phyloP scores from a whole-genome alignment of 805 yeast species.

The Pichia phayaonensis region DNA sequence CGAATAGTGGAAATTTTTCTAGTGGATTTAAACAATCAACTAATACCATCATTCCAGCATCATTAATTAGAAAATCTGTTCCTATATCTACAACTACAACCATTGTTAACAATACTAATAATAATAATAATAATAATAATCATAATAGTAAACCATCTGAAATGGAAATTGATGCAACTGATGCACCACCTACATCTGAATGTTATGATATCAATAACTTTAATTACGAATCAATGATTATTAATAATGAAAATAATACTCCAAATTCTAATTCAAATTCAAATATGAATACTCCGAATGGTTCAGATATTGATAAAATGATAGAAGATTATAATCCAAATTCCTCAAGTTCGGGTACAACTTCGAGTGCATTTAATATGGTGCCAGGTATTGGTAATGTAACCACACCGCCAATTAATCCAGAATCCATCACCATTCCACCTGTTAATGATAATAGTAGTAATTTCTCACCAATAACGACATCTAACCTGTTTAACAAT shows the following conservation, averaged over 20 bases:
- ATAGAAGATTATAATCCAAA: not conserved
- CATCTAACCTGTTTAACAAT: not conserved
- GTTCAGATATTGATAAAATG: not conserved
- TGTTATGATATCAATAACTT: not conserved
- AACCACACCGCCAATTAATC: not conserved
- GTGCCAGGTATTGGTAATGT: not conserved
- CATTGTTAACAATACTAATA: too few relatives aligned
- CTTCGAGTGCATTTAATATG: not conserved
- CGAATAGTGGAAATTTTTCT: not conserved
- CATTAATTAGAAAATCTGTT: not conserved
- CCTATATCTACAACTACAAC: not conserved
- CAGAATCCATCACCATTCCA: not conserved
- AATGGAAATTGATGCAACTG: not conserved
- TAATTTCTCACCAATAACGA: not conserved
- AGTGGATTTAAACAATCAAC: not conserved
- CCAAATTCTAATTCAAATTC: not conserved
- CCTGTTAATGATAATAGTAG: not conserved
- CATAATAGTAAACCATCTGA: not conserved
- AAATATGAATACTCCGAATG: not conserved
- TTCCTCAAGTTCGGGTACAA: not conserved
- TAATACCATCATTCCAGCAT: not conserved
- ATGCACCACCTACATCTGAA: not conserved
- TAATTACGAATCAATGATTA: not conserved
- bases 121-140: too few relatives aligned
- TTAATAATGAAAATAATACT: not conserved